Percentiles rank a stretch among this genome's conserved stretches.
phyloP scores from a whole-genome alignment of 2,329 filamentous ascomycete genomes.

The Hymenoscyphus salicellus region DNA sequence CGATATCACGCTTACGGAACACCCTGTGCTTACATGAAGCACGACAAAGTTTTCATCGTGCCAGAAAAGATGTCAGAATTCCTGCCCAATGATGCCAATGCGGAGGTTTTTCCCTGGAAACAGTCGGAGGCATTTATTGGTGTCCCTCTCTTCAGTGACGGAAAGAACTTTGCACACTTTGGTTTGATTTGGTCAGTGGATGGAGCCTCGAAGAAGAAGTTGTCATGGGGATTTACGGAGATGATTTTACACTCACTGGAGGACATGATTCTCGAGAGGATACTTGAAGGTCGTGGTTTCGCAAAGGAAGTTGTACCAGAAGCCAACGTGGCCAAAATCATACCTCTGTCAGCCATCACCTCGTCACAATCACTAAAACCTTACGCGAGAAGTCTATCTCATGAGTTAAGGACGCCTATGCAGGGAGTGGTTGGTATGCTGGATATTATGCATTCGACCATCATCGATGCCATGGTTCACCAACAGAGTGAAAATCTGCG shows the following conservation, averaged over 20 bases:
- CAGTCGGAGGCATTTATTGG: constrained; percentile 65
- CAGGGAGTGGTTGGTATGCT: constrained; percentile 74
- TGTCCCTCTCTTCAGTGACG: constrained; percentile 61
- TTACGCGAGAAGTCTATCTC: constrained; percentile 69
- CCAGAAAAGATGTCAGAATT: constrained; percentile 59
- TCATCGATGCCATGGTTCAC: constrained; percentile 61
- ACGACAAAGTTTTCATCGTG: constrained; percentile 69
- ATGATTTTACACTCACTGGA: constrained; percentile 67
- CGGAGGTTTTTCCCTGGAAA: constrained; percentile 47
- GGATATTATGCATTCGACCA: constrained; percentile 72
- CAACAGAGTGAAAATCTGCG: constrained; percentile 50
- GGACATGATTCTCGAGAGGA: constrained; percentile 59
- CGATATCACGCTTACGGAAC: constrained; percentile 61
- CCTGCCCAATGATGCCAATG: constrained; percentile 58
- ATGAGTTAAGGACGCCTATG: constrained; percentile 71
- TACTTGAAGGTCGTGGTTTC: constrained; percentile 53
- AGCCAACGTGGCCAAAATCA: constrained; percentile 40
- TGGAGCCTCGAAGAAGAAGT: constrained; percentile 51
- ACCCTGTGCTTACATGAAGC: constrained; percentile 66
- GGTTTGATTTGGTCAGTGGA: constrained; percentile 69
- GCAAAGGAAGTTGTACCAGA: constrained; percentile 34
- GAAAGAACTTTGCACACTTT: constrained; percentile 66
- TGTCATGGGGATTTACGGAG: constrained; percentile 66
- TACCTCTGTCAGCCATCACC: constrained; percentile 55
- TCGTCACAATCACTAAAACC: constrained; percentile 65